Base-by-base conservation (phyloP, 768 basidiomycete genomes). In the Lactarius tabidus region DNA sequence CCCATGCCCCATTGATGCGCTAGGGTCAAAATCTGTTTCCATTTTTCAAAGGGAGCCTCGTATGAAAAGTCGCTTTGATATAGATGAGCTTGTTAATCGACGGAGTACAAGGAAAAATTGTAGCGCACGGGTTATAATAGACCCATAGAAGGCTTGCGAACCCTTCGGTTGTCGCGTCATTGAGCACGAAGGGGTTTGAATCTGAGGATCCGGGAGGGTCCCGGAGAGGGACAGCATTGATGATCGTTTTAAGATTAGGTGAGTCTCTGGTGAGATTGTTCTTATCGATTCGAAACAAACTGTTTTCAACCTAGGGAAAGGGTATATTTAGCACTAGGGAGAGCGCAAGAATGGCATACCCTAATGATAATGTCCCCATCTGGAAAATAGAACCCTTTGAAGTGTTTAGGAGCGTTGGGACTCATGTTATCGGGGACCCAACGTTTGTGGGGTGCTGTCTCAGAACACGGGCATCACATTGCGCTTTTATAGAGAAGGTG, bases 251-350 rank as follows among this genome's bases (percentile, higher is more conserved):
- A 71, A 88, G 87, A 38, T 75, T 78, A 0, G 74, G 57, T 0
- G 86, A 88, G 58, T 89, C 86, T 0, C 87, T 77, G n/a, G 79
- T 78, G 43, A 90, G 87, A 57, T 88, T 87, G 54, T 82, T 84
- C 0, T 82, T 78, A 64, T 88, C 87, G 0, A 90, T 79, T 1
- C 81, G 76, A 67, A 86, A 89, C 0, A 83, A 75, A 6, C 78
- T 73, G 60, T 85, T 79, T 58, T 86, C 84, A 17, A 84, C 83
- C 87, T 89, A 23, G 43, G 9, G 15, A 45, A 45, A n/a, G 10
- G 12, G 39, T 18, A 41, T 18, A 39, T 20, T 70, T 23, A 59
- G 29, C 7, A 12, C 18, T 23, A 29, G 31, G 3, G 38, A 43
- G 39, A 29, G 43, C 20, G 43, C 2, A 35, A 31, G 10, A 2